Evolutionary conservation across 306 rosid genomes (phyloP).

Genomic region (Sphenostylis stenocarpa): DNA sequence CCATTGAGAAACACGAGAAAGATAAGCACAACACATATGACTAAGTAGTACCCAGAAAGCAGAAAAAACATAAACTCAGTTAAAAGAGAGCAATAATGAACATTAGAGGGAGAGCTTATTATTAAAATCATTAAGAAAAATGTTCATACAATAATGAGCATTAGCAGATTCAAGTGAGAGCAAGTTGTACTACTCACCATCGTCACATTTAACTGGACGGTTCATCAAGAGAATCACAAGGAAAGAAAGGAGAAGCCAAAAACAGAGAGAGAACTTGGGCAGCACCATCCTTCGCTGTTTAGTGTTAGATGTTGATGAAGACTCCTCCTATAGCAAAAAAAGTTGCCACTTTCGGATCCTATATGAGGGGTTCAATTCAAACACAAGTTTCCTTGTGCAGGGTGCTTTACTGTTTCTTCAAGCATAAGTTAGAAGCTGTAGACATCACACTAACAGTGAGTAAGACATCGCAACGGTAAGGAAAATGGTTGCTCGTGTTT

Average conservation of each 20-base stretch:
- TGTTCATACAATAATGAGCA: background rate
- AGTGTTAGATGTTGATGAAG: background rate
- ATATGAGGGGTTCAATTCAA: constrained; percentile 14
- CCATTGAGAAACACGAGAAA: background rate
- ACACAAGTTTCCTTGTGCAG: constrained; percentile 12
- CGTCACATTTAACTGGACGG: constrained; percentile 48
- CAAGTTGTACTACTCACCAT: constrained; percentile 42
- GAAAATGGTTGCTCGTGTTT: constrained; percentile 25
- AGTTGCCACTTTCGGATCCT: constrained; percentile 3
- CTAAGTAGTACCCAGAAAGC: background rate
- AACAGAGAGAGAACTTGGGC: constrained; percentile 33
- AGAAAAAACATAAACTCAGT: background rate
- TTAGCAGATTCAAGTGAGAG: background rate
- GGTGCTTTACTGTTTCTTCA: constrained; percentile 32
- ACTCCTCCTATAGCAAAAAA: background rate
- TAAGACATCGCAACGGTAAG: constrained; percentile 38
- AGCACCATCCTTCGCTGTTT: constrained; percentile 42
- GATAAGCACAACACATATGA: background rate
- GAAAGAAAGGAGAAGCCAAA: constrained; percentile 45
- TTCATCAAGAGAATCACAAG: constrained; percentile 40
- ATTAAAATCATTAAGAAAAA: background rate
- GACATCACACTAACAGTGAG: constrained; percentile 36
- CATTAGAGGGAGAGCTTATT: no score
- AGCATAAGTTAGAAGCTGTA: constrained; percentile 32
- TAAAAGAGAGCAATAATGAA: no score